Evolutionary conservation across 78 protist genomes (phyloP).

Genomic region (Dictyostelium intermedium): DNA sequence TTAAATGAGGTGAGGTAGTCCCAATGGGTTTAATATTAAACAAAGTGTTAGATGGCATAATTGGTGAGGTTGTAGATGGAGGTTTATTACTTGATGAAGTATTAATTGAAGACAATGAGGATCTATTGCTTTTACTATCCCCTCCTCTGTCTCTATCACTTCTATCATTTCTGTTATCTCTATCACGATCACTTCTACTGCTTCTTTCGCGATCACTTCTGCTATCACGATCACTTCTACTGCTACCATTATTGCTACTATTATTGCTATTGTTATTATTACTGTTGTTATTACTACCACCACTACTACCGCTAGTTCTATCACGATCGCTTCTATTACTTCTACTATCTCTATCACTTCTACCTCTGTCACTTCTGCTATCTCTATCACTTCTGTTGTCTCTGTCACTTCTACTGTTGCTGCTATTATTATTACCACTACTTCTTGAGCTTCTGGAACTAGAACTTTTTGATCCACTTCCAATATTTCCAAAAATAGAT

Average conservation of each 20-base stretch:
- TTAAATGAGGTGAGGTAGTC: neutral
- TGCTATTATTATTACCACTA: neutral
- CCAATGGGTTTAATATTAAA: neutral
- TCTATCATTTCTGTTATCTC: neutral
- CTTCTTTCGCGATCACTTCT: neutral
- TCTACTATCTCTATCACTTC: slow-evolving; percentile 1
- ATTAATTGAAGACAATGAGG: neutral
- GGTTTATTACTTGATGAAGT: neutral
- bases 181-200: neutral
- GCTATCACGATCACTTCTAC: neutral
- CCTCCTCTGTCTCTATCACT: neutral
- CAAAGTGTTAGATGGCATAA: neutral
- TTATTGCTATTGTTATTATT: neutral
- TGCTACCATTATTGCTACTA: neutral
- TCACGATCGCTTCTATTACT: neutral
- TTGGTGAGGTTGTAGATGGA: neutral
- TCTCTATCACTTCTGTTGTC: neutral
- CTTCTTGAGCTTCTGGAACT: neutral
- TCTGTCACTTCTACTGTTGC: neutral
- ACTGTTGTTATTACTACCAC: neutral
- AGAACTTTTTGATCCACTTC: neutral
- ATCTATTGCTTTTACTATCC: neutral
- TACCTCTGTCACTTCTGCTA: neutral
- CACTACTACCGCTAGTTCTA: neutral
- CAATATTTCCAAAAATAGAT: neutral